phyloP scores from a whole-genome alignment of 2,329 filamentous ascomycete species.

The Chrysoporthe cubensis region DNA sequence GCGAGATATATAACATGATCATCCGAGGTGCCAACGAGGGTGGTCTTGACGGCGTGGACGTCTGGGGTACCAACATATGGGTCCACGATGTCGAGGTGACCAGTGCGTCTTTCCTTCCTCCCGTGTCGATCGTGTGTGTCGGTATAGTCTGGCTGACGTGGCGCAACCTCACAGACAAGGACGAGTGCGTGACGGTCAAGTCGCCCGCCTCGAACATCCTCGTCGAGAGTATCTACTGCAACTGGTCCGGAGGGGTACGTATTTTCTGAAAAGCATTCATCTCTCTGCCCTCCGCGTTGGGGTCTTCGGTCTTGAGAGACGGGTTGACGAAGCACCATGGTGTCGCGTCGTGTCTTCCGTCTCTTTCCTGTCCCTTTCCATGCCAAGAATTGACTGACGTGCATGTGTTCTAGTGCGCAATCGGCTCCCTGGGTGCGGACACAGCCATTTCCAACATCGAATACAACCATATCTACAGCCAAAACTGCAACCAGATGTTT shows the following conservation, averaged over 20 bases:
- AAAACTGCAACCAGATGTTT: slow-evolving; percentile 64
- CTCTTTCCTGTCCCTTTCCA: neutral
- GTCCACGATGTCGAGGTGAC: slow-evolving; percentile 63
- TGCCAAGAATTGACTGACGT: neutral
- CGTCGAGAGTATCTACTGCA: slow-evolving; percentile 62
- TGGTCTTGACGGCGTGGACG: slow-evolving; percentile 59
- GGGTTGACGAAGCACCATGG: too few relatives aligned
- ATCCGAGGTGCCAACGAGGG: slow-evolving; percentile 53
- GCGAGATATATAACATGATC: slow-evolving; percentile 57
- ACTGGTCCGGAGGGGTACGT: slow-evolving; percentile 54
- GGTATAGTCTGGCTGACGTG: neutral
- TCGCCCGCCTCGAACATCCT: slow-evolving; percentile 56
- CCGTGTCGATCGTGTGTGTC: neutral
- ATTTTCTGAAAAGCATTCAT: neutral
- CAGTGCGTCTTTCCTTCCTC: slow-evolving; percentile 33
- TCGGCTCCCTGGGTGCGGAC: slow-evolving; percentile 56
- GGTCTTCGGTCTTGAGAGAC: too few relatives aligned
- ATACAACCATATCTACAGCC: slow-evolving; percentile 62
- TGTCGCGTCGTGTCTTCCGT: neutral
- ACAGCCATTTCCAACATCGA: slow-evolving; percentile 53
- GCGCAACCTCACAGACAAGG: slow-evolving; percentile 46
- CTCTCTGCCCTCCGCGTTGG: neutral
- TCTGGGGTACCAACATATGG: slow-evolving; percentile 58
- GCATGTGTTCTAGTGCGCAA: slow-evolving; percentile 43
- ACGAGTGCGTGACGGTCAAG: slow-evolving; percentile 51